Percentiles rank a stretch among this genome's conserved stretches.
Conservation (phyloP, 2,329 filamentous ascomycete genomes). For the Epichloe gansuensis region DNA sequence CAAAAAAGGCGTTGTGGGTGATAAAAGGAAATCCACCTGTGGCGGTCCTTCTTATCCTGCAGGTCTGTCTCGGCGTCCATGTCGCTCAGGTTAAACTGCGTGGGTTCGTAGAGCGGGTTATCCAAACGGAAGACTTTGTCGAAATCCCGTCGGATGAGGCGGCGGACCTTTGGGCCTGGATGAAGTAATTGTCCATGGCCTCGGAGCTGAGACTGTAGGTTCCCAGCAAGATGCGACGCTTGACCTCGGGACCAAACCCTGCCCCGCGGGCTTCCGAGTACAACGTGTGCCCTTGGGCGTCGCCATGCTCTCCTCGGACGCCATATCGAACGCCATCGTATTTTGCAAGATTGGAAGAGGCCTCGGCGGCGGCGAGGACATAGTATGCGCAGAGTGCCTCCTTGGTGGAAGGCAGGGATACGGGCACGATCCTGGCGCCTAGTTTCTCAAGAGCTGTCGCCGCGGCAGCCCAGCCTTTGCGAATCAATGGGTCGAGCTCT, state of each 20-base stretch:
- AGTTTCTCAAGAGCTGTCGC: constrained; percentile 45
- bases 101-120: constrained; percentile 52
- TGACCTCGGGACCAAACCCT: constrained; percentile 76
- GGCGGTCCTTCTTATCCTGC: constrained; percentile 42
- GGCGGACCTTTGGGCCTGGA: constrained; percentile 80
- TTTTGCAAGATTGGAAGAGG: constrained; percentile 89
- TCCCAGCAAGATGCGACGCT: constrained; percentile 75
- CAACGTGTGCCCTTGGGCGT: constrained; percentile 49
- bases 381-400: constrained; percentile 90
- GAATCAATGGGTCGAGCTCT: constrained; percentile 62
- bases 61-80: constrained; percentile 40
- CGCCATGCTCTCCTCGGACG: constrained; percentile 35
- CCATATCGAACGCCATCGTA: constrained; percentile 97
- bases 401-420: constrained; percentile 73
- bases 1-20: constrained; percentile 73
- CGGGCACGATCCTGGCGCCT: constrained; percentile 62
- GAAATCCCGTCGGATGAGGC: constrained; percentile 78
- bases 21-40: constrained; percentile 76
- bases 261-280: constrained; percentile 64
- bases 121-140: constrained; percentile 58
- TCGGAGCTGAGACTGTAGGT: constrained; percentile 82
- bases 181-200: constrained; percentile 92
- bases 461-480: constrained; percentile 53
- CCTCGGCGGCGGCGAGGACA: constrained; percentile 86
- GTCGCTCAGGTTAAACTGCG: constrained; percentile 47